Conservation (phyloP, 73 alveolate species). For the Paramecium octaurelia region DNA sequence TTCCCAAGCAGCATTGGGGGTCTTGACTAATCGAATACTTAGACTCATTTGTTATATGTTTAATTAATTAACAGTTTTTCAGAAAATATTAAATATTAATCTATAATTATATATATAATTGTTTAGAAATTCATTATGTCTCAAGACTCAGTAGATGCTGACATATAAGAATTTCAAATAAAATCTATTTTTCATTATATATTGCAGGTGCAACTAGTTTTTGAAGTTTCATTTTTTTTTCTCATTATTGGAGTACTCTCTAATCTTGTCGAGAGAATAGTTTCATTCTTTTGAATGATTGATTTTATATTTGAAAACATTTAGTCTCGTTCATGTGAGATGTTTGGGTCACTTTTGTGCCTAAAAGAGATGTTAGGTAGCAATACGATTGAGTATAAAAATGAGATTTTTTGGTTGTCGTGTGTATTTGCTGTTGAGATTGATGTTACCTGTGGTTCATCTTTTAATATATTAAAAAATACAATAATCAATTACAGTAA, state of each 20-base stretch:
- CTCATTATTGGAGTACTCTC: neutral
- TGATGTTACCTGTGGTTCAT: neutral
- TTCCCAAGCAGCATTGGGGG: conserved; percentile 48
- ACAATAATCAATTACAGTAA: neutral
- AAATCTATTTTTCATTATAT: neutral
- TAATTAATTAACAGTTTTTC: neutral
- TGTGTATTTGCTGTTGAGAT: neutral
- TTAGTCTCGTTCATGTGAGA: neutral
- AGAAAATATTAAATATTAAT: neutral
- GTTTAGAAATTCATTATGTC: neutral
- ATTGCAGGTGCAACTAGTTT: conserved; percentile 1
- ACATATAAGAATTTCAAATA: neutral
- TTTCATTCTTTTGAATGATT: neutral
- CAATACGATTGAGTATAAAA: neutral
- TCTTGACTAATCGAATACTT: neutral
- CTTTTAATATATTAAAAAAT: neutral
- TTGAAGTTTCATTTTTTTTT: neutral
- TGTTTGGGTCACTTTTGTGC: neutral
- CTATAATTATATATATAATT: neutral
- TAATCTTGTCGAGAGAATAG: neutral
- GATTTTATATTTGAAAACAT: neutral
- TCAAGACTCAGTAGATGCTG: neutral
- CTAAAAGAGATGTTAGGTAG: neutral
- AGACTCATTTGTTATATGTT: conserved; percentile 7
- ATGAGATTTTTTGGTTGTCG: neutral